These are phyloP conservation scores for Colletotrichum chrysophilum DNA, from an alignment of 2,329 filamentous ascomycete genomes.

Conservation along the genomic window DNA sequence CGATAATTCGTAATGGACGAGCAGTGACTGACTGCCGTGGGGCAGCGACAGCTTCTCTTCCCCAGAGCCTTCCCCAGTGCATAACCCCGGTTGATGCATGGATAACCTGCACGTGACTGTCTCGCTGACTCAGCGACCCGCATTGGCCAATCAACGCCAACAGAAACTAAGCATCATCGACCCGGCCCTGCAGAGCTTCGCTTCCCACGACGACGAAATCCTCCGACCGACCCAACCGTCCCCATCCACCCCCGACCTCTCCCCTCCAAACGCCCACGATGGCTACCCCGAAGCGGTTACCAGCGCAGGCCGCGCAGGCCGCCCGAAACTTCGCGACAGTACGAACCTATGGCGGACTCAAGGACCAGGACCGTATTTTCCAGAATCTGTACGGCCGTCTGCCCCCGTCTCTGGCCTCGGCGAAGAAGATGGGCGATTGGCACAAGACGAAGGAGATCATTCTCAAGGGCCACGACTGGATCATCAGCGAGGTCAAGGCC, in stretches of 20 bases:
- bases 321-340: slow-evolving; percentile 71
- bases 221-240: slow-evolving; percentile 33
- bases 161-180: slow-evolving; percentile 22
- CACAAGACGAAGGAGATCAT: slow-evolving; percentile 99
- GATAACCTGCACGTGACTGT: neutral
- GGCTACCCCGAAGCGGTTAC: slow-evolving; percentile 46
- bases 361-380: slow-evolving; percentile 98
- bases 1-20: neutral
- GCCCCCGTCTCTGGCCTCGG: slow-evolving; percentile 88
- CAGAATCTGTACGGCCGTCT: slow-evolving; percentile 97
- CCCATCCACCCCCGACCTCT: slow-evolving; percentile 25
- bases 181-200: slow-evolving; percentile 13
- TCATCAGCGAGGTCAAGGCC: slow-evolving; percentile 96
- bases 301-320: slow-evolving; percentile 23
- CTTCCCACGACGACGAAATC: slow-evolving; percentile 17
- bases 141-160: slow-evolving; percentile 47
- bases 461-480: slow-evolving; percentile 97
- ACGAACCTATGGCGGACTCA: slow-evolving; percentile 82
- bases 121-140: slow-evolving; percentile 30
- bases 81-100: slow-evolving; percentile 21
- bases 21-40: neutral
- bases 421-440: slow-evolving; percentile 99
- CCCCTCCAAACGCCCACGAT: slow-evolving; percentile 34
- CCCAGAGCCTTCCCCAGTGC: neutral
- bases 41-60: neutral